Evolutionary conservation across 1,139 yeast genomes (phyloP), one percentile per base, ranked within the genome.

Genomic region (Saccharomyces hybrid): DNA sequence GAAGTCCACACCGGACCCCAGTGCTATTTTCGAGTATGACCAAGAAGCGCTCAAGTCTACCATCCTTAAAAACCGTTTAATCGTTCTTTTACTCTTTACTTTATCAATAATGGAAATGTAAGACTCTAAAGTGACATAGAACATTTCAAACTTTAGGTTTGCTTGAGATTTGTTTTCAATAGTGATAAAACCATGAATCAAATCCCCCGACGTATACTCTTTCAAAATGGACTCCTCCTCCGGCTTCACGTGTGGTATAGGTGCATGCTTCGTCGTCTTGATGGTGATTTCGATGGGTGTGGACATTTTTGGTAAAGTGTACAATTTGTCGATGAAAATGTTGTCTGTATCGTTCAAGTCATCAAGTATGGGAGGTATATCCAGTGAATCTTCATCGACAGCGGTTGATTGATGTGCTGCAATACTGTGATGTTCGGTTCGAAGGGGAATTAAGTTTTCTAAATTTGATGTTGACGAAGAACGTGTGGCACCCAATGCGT

Each of bases 51-150:
- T 71, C 47, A 74, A 55, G 57, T 75, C 78, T 28, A 73, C 69
- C 74, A 72, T 73, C 46, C 71, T 64, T 28, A 75, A 56, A 55
- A 75, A 73, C 26, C 71, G 66, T 51, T 71, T 71, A 16, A 63
- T 59, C 11, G 69, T 64, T 56, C 69, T 57, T 57, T 67, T 58
- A 53, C 62, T 66, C n/a, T 57, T 55, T 8, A 58, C 57, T 11
- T 54, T 51, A 48, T 71, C 72, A 9, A 69, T 63, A 4, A 73
- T 61, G 2, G 73, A 65, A 4, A 64, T 61, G 6, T 61, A 64
- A 0, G 86, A 86, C 63, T 82, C 85, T 41, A 82, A 65, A 1
- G 83, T 77, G 20, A 82, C 83, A 48, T 78, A 73, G 57, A 81
- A 75, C 79, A 79, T 79, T 57, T 81, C 82, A 59, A 81, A 82